Percentiles rank a stretch among this genome's conserved stretches.
Conservation (phyloP, 495 filamentous ascomycete genomes). For the Chaetomium fimeti region DNA sequence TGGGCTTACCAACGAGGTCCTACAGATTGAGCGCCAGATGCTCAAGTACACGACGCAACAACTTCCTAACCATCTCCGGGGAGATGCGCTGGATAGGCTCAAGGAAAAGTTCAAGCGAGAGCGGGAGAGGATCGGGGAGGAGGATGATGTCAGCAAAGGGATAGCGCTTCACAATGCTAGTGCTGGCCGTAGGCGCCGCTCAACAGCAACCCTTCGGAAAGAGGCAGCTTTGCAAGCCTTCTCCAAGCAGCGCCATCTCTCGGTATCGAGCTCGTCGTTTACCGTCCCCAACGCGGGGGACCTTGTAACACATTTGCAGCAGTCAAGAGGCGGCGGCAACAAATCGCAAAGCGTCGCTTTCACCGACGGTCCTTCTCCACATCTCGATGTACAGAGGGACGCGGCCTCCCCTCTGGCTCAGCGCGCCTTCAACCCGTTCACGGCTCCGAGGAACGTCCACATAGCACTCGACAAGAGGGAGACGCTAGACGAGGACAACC, state of each 20-base stretch:
- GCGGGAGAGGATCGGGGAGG: conserved; percentile 74
- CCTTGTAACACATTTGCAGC: conserved; percentile 74
- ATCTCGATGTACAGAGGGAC: conserved; percentile 26
- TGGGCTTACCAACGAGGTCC: conserved; percentile 83
- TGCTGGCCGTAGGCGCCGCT: conserved; percentile 63
- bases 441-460: conserved; percentile 53
- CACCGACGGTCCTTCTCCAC: conserved; percentile 14
- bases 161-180: conserved; percentile 88
- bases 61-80: conserved; percentile 86
- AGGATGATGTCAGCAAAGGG: conserved; percentile 89
- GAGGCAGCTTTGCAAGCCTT: conserved; percentile 75
- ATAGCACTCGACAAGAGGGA: conserved; percentile 65
- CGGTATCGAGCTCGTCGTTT: conserved; percentile 34
- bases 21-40: conserved; percentile 88
- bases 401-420: conserved; percentile 58
- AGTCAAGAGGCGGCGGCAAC: conserved; percentile 52
- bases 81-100: conserved; percentile 74
- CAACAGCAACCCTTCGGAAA: conserved; percentile 72
- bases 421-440: conserved; percentile 57
- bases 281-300: conserved; percentile 68
- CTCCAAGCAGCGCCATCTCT: conserved; percentile 42
- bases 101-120: conserved; percentile 93
- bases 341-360: conserved; percentile 20
- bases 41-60: conserved; percentile 88
- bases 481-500: conserved; percentile 74